Percentiles rank a stretch among this genome's conserved stretches.
phyloP scores from a whole-genome alignment of 164 flowering plant genomes.

The Umbellularia californica region DNA sequence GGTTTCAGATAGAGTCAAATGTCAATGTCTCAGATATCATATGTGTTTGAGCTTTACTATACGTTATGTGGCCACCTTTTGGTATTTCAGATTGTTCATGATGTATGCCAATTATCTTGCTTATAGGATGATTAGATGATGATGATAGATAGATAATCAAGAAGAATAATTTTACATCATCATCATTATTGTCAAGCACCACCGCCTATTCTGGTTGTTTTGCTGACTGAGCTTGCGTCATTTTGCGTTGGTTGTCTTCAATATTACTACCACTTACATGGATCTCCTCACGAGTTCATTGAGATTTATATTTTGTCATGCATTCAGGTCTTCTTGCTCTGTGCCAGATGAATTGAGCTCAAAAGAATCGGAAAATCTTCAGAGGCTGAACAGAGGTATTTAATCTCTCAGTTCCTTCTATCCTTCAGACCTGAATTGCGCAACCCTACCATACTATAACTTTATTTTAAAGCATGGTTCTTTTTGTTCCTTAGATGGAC shows the following conservation, averaged over 20 bases:
- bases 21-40: too few species aligned
- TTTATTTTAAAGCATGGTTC: too few species aligned
- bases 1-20: too few species aligned
- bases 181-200: not conserved
- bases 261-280: not conserved
- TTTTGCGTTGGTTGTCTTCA: not conserved
- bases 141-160: too few species aligned
- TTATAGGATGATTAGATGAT: not conserved
- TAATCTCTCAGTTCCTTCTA: not conserved
- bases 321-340: conserved; percentile 67
- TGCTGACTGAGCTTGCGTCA: not conserved
- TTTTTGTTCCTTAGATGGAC: too few species aligned
- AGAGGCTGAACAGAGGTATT: conserved; percentile 54
- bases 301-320: not conserved
- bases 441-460: not conserved
- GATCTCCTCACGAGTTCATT: not conserved
- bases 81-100: not conserved
- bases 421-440: not conserved
- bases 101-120: not conserved
- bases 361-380: conserved; percentile 54
- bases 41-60: too few species aligned
- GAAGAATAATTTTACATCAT: too few species aligned
- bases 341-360: conserved; percentile 60
- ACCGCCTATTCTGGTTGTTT: not conserved
- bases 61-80: not conserved